Conservation (phyloP, 2,329 filamentous ascomycete species). For the Pyricularia pennisetigena region DNA sequence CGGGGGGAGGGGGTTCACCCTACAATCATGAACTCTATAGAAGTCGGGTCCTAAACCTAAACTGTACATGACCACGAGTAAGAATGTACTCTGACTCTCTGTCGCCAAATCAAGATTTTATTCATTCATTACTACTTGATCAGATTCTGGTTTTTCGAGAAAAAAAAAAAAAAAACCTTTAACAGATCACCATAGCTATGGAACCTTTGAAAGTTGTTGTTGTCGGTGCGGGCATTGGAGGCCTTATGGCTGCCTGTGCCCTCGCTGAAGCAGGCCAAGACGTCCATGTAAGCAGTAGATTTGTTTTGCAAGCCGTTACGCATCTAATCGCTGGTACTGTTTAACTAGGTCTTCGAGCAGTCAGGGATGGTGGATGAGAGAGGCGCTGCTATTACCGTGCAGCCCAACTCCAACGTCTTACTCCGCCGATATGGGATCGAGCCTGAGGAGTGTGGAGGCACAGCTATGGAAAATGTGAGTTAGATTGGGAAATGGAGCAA, state of each 20-base stretch:
- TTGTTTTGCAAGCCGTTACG: constrained; percentile 12
- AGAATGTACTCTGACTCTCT: too few species aligned
- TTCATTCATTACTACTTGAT: too few species aligned
- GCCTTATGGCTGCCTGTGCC: constrained; percentile 22
- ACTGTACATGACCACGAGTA: too few species aligned
- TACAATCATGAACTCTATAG: too few species aligned
- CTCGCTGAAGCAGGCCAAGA: constrained; percentile 22
- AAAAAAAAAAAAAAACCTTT: neutral
- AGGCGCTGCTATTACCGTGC: constrained; percentile 23
- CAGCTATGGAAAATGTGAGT: neutral
- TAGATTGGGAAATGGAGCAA: neutral
- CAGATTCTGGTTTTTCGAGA: too few species aligned
- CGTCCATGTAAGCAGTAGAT: constrained; percentile 24
- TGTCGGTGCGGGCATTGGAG: constrained; percentile 25
- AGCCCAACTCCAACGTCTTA: constrained; percentile 19
- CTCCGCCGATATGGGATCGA: neutral
- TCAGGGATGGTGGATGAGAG: constrained; percentile 17
- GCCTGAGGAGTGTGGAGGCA: neutral
- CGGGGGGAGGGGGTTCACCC: too few species aligned
- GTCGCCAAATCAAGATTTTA: too few species aligned
- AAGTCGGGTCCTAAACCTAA: too few species aligned
- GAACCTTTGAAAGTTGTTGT: constrained; percentile 16
- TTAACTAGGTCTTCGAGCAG: neutral
- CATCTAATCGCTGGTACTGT: neutral
- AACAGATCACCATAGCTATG: neutral